A percentile compares a stretch with the other conserved stretches of the same genome.
These are phyloP conservation scores for Amesomyces nigricolor DNA, from an alignment of 2,329 filamentous ascomycete genomes.

Conservation along the genomic window DNA sequence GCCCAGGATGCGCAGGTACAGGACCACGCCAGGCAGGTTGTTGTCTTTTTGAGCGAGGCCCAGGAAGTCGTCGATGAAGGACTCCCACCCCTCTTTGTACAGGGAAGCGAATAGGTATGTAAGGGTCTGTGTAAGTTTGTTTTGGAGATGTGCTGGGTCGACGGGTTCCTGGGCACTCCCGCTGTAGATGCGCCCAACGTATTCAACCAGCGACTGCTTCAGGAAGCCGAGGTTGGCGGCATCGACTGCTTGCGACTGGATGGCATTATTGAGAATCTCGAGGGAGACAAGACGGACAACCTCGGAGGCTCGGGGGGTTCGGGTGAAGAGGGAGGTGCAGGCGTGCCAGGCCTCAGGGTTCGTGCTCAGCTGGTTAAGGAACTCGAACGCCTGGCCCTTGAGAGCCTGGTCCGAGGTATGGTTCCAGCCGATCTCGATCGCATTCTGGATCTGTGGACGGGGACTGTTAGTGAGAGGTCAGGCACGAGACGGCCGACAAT, in stretches of 20 bases:
- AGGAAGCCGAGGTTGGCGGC: conserved; percentile 65
- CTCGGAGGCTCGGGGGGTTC: conserved; percentile 68
- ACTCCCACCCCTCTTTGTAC: conserved; percentile 81
- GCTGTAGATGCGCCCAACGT: conserved; percentile 71
- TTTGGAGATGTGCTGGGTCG: conserved; percentile 77
- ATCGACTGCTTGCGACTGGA: conserved; percentile 74
- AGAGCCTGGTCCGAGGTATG: conserved; percentile 68
- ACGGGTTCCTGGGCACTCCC: conserved; percentile 49
- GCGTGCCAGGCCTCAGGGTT: conserved; percentile 87
- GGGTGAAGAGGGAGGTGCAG: conserved; percentile 79
- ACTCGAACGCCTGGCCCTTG: conserved; percentile 78
- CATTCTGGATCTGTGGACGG: conserved; percentile 70
- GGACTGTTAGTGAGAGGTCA: background rate
- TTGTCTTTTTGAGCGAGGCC: conserved; percentile 64
- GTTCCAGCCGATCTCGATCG: conserved; percentile 90
- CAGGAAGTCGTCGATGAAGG: conserved; percentile 86
- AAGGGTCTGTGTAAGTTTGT: conserved; percentile 93
- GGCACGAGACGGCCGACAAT: background rate
- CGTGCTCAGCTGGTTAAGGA: conserved; percentile 69
- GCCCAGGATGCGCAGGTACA: conserved; percentile 83
- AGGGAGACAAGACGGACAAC: conserved; percentile 84
- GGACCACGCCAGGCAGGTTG: conserved; percentile 69
- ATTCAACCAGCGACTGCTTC: conserved; percentile 74
- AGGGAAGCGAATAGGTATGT: conserved; percentile 88
- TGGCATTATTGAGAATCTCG: conserved; percentile 87